phyloP scores from a whole-genome alignment of 768 basidiomycete species.

The Macrolepiota fuliginosa region DNA sequence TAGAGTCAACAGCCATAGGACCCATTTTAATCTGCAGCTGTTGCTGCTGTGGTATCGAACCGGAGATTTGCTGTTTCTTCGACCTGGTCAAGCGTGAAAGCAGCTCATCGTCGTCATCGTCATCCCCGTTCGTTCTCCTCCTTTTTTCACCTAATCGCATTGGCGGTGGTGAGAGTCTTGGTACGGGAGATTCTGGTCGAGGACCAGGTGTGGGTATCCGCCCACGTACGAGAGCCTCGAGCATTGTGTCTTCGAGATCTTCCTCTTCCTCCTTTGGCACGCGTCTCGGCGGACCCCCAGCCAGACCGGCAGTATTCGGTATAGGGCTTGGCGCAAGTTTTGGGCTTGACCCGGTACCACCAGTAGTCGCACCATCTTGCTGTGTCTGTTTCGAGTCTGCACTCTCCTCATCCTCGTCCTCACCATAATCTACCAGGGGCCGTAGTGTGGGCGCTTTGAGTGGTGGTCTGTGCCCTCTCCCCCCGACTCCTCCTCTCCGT shows the following conservation, averaged over 20 bases:
- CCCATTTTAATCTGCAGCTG: background rate
- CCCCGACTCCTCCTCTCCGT: conserved; percentile 43
- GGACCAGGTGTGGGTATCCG: conserved; percentile 35
- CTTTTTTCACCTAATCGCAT: conserved; percentile 69
- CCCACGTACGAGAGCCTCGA: conserved; percentile 53
- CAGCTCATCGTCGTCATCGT: conserved; percentile 70
- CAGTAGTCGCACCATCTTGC: background rate
- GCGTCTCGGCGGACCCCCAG: conserved; percentile 42
- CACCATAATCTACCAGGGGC: conserved; percentile 74
- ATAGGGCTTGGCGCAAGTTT: conserved; percentile 14
- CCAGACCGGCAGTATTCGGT: conserved; percentile 25
- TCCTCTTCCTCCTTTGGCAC: conserved; percentile 41
- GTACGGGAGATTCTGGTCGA: conserved; percentile 20
- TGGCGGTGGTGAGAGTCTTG: conserved; percentile 15
- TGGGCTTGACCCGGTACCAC: background rate
- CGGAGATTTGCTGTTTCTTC: conserved; percentile 43
- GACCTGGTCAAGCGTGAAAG: conserved; percentile 61
- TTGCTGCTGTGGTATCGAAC: background rate
- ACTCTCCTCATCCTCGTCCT: conserved; percentile 61
- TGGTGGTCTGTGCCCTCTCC: conserved; percentile 40
- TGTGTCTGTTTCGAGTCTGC: background rate
- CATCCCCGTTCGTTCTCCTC: conserved; percentile 60
- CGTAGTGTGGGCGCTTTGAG: conserved; percentile 53
- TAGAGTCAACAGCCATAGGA: background rate
- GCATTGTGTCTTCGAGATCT: conserved; percentile 55